Evolutionary conservation across 2,329 filamentous ascomycete species (phyloP), one percentile per base, ranked within the genome.

Genomic region (Stenocarpella maydis): DNA sequence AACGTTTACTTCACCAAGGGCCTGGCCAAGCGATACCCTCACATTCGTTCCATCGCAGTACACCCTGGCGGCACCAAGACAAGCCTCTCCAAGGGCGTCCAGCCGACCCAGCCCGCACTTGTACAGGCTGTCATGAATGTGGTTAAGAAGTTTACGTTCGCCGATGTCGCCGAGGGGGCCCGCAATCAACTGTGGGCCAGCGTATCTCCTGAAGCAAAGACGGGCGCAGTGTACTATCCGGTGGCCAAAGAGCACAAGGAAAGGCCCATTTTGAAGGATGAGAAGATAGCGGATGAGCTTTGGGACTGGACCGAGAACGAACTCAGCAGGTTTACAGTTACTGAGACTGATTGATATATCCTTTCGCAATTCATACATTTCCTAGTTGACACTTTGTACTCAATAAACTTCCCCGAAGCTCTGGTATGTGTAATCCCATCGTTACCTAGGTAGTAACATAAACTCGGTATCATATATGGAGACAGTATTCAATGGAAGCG

Each of bases 101-200:
- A 72, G 28, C 31, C 39, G 34, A 47, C 43, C 43, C 43, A 47
- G 43, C 43, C 43, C 3, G 43, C 43, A 9, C 43, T 47, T 7
- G 43, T 47, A 19, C 43, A 47, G 43, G 43, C 43, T 24, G 43
- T 47, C 19, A 47, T 47, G 43, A 47, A 47, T 24, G 43, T 47
- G 43, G 43, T 47, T n/a, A 47, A 47, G 43, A 47, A 47, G 43
- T 19, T 47, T 9, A 26, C 39, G 5, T 61, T 61, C 31, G 8
- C 19, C 12, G 60, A 49, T 7, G 68, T 65, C 19, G 74, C 78
- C 26, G 69, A 77, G 34, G 83, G 82, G 0, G 79, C 75, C 4
- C 76, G 74, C 70, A 83, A 81, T 67, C 82, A 84, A 74, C 75
- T 85, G 3, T 84, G 83, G 83, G 82, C 80, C 15, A 76, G 79